Evolutionary conservation across 768 basidiomycete species (phyloP), one percentile per base, ranked within the genome.

Genomic region (Termitomyces sp.): DNA sequence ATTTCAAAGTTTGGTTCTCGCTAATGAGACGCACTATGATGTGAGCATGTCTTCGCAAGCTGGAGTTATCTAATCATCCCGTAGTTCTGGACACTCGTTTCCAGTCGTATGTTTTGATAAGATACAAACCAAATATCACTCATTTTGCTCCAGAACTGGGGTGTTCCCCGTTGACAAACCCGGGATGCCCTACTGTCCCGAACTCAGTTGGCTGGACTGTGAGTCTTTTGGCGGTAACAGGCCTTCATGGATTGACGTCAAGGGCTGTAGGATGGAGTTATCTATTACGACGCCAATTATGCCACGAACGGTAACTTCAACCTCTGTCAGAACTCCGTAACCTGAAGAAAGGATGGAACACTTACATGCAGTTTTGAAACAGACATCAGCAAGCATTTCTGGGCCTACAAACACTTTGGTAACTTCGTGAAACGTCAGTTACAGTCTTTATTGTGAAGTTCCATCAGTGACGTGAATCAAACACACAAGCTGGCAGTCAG

Each of bases 121-220:
- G 14, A 18, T 57, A 20, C 44, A 56, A 46, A 50, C 16, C 57
- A 61, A 12, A 61, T 49, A 1, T 3, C 9, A 57, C 51, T 57
- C 16, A 54, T 23, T n/a, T 13, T 14, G 20, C 10, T 40, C 28
- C 50, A 76, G 77, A 64, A 43, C 60, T 78, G 23, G 79, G 78
- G 2, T 80, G 78, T 59, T 64, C 72, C 2, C 77, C 77, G 4
- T 55, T 69, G 35, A 71, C 64, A 33, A 71, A 71, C 54, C 58
- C 74, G 0, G 66, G 67, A 2, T 80, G 78, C 30, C 65, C 71
- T 9, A 73, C 71, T 8, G 70, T 66, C 1, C 56, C 71, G 20
- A 79, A 80, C 59, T 67, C 73, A 0, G 66, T 69, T 46, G 79
- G 79, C 18, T 80, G 78, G 78, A 78, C 71, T 58, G 78, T 77